Evolutionary conservation across 1,284 basidiomycete species (phyloP).

Genomic region (Erythrobasidium hasegawianum): DNA sequence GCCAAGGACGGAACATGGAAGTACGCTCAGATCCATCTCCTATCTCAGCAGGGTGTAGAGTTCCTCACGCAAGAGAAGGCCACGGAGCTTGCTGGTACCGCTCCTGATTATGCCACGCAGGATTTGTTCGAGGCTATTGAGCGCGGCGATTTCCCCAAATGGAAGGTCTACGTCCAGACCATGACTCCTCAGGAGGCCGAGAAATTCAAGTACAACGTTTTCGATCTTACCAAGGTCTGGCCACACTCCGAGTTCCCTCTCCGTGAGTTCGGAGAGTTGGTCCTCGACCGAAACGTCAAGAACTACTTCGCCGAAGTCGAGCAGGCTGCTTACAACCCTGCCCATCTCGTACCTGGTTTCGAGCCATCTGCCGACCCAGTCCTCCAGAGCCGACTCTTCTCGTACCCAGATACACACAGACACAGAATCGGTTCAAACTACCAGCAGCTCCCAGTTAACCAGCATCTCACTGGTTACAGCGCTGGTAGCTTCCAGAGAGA

Average conservation of each 20-base stretch:
- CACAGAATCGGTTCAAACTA: constrained; percentile 73
- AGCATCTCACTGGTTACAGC: constrained; percentile 59
- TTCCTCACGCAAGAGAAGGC: constrained; percentile 60
- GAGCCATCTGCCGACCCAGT: constrained; percentile 86
- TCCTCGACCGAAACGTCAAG: constrained; percentile 76
- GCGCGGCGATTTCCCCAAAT: constrained; percentile 66
- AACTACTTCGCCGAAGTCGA: constrained; percentile 56
- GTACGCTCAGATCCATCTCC: constrained; percentile 77
- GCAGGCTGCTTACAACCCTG: constrained; percentile 75
- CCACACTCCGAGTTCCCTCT: constrained; percentile 79
- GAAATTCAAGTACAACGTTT: constrained; percentile 77
- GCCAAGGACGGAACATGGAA: constrained; percentile 75
- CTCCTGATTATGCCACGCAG: constrained; percentile 77
- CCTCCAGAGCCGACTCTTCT: constrained; percentile 86
- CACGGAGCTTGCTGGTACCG: constrained; percentile 61
- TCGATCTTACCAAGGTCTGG: constrained; percentile 76
- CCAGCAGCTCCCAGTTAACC: constrained; percentile 82
- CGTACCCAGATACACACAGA: constrained; percentile 90
- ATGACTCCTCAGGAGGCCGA: constrained; percentile 78
- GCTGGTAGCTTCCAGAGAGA: constrained; percentile 75
- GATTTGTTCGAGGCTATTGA: constrained; percentile 76
- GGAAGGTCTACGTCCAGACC: constrained; percentile 65
- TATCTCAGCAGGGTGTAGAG: constrained; percentile 72
- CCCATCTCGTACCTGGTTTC: constrained; percentile 78
- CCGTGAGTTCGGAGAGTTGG: constrained; percentile 75